Percentiles rank a stretch among this genome's conserved stretches.
phyloP scores from a whole-genome alignment of 192 early-diverging fungal genomes.

The Podila epicladia region DNA sequence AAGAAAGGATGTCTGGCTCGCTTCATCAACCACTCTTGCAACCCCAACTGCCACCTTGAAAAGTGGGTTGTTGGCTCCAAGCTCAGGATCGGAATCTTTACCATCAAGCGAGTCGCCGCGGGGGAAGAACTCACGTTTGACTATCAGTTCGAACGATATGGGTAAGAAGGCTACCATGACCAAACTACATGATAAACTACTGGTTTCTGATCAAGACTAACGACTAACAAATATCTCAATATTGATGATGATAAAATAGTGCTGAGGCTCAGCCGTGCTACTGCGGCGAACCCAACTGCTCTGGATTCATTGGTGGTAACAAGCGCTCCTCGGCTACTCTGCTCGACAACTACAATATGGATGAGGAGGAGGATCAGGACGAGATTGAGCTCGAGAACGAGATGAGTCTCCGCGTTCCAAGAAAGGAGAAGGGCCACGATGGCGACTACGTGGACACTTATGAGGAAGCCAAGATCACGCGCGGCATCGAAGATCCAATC shows the following conservation, averaged over 20 bases:
- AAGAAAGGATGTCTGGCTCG: constrained; percentile 92
- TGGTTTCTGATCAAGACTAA: background rate
- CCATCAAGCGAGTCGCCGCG: constrained; percentile 74
- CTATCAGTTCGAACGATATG: constrained; percentile 97
- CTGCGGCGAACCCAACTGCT: constrained; percentile 89
- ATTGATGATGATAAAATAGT: constrained; percentile 43
- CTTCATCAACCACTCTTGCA: constrained; percentile 99
- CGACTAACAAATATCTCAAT: background rate
- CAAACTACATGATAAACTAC: background rate
- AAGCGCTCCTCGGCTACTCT: constrained; percentile 72
- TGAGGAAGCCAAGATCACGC: constrained; percentile 26
- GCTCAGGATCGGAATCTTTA: constrained; percentile 96
- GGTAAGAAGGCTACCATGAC: constrained; percentile 55
- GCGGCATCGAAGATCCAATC: constrained; percentile 48
- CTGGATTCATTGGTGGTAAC: constrained; percentile 90
- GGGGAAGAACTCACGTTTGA: constrained; percentile 97
- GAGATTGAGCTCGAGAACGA: constrained; percentile 65
- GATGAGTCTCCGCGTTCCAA: constrained; percentile 61
- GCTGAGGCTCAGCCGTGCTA: constrained; percentile 91
- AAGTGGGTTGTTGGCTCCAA: constrained; percentile 96
- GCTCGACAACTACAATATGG: constrained; percentile 54
- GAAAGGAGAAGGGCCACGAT: constrained; percentile 56
- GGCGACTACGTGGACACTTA: constrained; percentile 52
- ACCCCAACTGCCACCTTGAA: constrained; percentile 93
- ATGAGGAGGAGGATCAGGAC: constrained; percentile 64